Evolutionary conservation across 1,139 yeast species (phyloP), one percentile per base, ranked within the genome.

Genomic region (Saccharomyces hybrid): DNA sequence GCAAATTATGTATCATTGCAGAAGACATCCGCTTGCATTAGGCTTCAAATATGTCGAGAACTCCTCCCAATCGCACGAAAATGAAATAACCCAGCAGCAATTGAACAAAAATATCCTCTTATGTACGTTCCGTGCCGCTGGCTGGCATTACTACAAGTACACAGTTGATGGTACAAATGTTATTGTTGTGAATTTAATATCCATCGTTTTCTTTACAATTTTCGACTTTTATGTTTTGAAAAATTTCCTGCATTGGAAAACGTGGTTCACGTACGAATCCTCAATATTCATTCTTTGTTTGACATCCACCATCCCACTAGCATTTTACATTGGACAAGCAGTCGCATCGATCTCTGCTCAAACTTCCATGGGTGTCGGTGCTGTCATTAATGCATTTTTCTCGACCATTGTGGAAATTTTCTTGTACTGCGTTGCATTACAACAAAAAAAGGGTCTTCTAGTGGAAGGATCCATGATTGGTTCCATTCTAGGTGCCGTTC

Each of bases 401-500:
- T 91, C 99, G 1, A 91, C 99, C 0, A 80, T 95, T 52, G 98
- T 93, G 13, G 99, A 93, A 68, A 88, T 93, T 27, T 93, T 85
- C 69, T 74, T 93, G 52, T 93, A 93, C 68, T 86, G 96, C 69
- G 96, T 93, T 25, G 99, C 99, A 0, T 75, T 93, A 58, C 77
- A 81, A 55, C 96, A 90, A 67, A 80, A 84, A 1, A 93, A 95
- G 67, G 96, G 96, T 2, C 82, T 84, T 56, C 76, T 93, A 50
- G 99, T 95, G 1, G 99, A 95, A 72, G 99, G 99, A 31, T 87
- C 96, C n/a, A 84, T 93, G 80, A 86, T 93, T 62, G 99, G 99
- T 0, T 88, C 96, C 1, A 85, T 93, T 56, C 71, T 93, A 47
- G 99, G 96, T 51, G 99, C 96, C 57, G 96, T 93, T 0, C 72